Percentiles rank a stretch among this genome's conserved stretches.
Conservation (phyloP, 1,284 basidiomycete genomes). For the Testicularia cyperi region DNA sequence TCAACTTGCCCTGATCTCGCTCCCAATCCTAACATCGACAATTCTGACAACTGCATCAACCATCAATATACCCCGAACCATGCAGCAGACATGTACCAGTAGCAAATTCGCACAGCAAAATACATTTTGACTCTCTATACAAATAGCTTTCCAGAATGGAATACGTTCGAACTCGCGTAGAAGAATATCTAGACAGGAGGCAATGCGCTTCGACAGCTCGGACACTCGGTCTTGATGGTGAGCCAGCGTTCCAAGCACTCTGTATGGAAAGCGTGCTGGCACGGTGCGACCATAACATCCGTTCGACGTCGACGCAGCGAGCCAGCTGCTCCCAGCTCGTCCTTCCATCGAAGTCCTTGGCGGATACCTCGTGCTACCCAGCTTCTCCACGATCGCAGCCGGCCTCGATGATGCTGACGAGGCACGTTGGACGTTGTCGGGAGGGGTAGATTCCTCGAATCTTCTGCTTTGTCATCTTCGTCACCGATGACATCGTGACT, state of each 20-base stretch:
- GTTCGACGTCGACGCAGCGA: conserved; percentile 4
- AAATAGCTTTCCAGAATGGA: too few relatives aligned
- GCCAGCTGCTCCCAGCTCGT: conserved; percentile 3
- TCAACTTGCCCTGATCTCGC: conserved; percentile 3
- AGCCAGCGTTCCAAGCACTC: conserved; percentile 34
- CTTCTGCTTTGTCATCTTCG: too few relatives aligned
- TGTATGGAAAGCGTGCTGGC: conserved; percentile 32
- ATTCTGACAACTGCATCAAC: too few relatives aligned
- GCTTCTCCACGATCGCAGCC: not conserved
- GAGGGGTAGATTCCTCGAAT: too few relatives aligned
- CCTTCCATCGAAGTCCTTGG: conserved; percentile 2
- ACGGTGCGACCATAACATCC: conserved; percentile 36
- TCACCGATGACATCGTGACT: too few relatives aligned
- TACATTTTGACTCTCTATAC: too few relatives aligned
- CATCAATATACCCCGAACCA: too few relatives aligned
- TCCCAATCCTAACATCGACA: not conserved
- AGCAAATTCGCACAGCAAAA: too few relatives aligned
- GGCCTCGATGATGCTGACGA: too few relatives aligned
- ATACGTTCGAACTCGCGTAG: too few relatives aligned
- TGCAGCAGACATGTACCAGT: too few relatives aligned
- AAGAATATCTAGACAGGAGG: conserved; percentile 21
- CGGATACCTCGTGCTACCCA: conserved; percentile 1
- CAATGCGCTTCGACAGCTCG: conserved; percentile 23
- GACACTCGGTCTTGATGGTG: conserved; percentile 37
- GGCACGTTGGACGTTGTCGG: too few relatives aligned